Conservation (phyloP, 192 early-diverging fungal species). For the Powellomyces hirtus region DNA sequence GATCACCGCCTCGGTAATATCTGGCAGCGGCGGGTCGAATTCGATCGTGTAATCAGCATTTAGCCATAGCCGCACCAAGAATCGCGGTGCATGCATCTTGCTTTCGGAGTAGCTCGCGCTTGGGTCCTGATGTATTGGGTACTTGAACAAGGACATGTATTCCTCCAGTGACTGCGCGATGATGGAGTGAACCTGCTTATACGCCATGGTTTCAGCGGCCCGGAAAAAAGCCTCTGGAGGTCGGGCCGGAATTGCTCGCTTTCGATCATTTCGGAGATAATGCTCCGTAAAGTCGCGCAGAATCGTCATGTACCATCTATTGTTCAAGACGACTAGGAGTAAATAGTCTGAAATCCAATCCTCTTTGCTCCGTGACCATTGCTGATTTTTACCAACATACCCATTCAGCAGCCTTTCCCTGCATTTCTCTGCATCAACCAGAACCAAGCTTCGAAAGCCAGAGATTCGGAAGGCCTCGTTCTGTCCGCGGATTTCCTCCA, state of each 20-base stretch:
- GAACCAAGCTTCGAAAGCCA: constrained; percentile 48
- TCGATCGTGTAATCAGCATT: constrained; percentile 38
- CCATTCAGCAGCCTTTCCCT: constrained; percentile 50
- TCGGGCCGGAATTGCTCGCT: not conserved
- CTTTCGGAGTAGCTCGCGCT: not conserved
- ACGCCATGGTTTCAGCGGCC: constrained; percentile 36
- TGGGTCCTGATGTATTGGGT: constrained; percentile 28
- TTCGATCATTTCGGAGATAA: constrained; percentile 31
- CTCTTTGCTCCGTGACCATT: no score
- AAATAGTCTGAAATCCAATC: no score
- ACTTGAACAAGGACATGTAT: constrained; percentile 44
- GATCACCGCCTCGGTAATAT: constrained; percentile 48
- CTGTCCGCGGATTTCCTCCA: constrained; percentile 41
- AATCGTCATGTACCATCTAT: constrained; percentile 45
- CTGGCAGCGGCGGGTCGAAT: constrained; percentile 53
- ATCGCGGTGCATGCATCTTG: constrained; percentile 35
- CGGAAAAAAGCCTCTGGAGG: constrained; percentile 39
- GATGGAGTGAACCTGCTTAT: constrained; percentile 45
- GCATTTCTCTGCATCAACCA: constrained; percentile 61
- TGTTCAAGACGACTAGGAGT: not conserved
- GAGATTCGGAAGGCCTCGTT: constrained; percentile 47
- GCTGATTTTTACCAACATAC: no score
- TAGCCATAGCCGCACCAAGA: constrained; percentile 46
- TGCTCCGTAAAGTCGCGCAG: constrained; percentile 38
- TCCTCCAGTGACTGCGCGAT: constrained; percentile 38